Base-by-base conservation (phyloP, 202 grass and related monocot species). In the Schoenoplectus triqueter region DNA sequence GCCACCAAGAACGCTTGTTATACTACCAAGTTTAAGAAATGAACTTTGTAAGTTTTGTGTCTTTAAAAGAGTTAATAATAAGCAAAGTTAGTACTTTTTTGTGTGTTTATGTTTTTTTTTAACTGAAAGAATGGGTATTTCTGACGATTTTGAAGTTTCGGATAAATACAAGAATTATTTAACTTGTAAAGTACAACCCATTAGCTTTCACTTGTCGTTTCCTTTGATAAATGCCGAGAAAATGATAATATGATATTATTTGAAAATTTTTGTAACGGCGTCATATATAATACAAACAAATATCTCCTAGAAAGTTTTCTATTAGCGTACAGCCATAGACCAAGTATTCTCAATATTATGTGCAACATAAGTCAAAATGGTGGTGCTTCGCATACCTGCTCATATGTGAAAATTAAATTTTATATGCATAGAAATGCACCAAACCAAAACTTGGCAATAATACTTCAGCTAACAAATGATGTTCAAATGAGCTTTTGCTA, bases 281-380 rank as follows among this genome's bases (percentile, higher is more conserved):
- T 10, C 8, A 42, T 15, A 41, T 70, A 69, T 69, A 70, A 70
- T 70, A 51, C 2, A 22, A 22, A 50, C 46, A 52, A 52, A 74
- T 52, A 22, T 17, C 70, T 13, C 18, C 46, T 31, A 22, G 49
- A 17, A 74, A 52, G 70, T 74, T 47, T 52, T 74, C 47, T 74
- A 74, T 5, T 5, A 74, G 18, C 70, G 21, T 22, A 10, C 18
- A 51, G 4, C 47, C 45, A 73, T 48, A 15, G 9, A 75, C 18
- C 31, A 73, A 14, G 2, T 59, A 60, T 78, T 41, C 21, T 60
- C 52, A 57, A 42, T n/a, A 59, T 78, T 78, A 78, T 52, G 74
- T 78, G 6, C 6, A 78, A 60, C 54, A 61, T 3, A 60, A 78
- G 74, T 78, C 54, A 60, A 78, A 78, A 10, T 40, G 19, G 39